Evolutionary conservation across 148 eudicot genomes (phyloP), one percentile per base, ranked within the genome.

Genomic region (Agrostemma githago): DNA sequence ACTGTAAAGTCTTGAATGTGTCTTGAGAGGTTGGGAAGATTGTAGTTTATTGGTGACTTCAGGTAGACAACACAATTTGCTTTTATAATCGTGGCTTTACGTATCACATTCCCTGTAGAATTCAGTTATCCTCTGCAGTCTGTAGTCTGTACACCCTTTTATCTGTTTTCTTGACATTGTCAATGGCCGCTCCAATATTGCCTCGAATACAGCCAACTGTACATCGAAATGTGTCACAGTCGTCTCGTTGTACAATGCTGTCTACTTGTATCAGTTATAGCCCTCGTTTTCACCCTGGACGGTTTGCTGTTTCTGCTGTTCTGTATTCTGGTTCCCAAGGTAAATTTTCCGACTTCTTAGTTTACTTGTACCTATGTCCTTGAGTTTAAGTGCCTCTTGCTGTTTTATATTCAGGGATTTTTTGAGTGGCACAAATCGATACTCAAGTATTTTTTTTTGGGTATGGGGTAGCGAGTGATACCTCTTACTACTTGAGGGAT

Each of bases 321-420:
- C 78, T 79, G 6, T 63, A 77, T 60, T 64, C 75, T 44, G 66
- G 61, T 39, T 21, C 75, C 57, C 61, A 54, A 75, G 82, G 82
- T 79, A 79, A 20, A 14, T 7, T 5, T 20, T 61, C 20, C 41
- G 19, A 38, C 16, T 61, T 58, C 6, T 72, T 17, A 42, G 12
- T 26, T 26, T 51, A 15, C 56, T 51, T 51, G 11, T 15, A 51
- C 16, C 54, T 4, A 12, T 51, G 56, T 51, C 56, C 4, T 12
- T 9, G 14, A 51, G 56, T 51, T 51, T 4, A 11, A 51, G 56
- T 51, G 56, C 34, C 34, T 26, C 34, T 26, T 26, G 34, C 34
- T 26, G 34, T 26, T 26, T 26, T 26, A 26, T n/a, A n/a, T n/a
- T n/a, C n/a, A n/a, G n/a, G n/a, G n/a, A n/a, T n/a, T n/a, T n/a